Conservation (phyloP, 1,284 basidiomycete genomes). For the Pseudomicrostroma phylloplanum region DNA sequence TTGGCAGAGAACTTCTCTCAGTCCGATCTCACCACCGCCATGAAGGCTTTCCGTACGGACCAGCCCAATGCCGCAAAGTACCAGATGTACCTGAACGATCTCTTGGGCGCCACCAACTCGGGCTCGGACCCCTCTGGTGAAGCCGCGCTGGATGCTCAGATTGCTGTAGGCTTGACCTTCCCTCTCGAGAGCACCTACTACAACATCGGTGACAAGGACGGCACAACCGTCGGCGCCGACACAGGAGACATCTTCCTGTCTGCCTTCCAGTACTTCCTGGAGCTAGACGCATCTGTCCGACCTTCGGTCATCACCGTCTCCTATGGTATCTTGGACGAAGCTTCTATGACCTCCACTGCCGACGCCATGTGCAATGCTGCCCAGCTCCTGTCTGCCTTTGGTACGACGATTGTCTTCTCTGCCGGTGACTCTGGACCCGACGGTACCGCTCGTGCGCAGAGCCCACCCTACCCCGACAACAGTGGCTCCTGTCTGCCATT, state of each 20-base stretch:
- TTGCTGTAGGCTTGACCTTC: not conserved
- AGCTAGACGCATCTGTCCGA: not conserved
- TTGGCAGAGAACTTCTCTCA: slow-evolving; percentile 1
- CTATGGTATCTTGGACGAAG: not conserved
- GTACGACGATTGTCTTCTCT: slow-evolving; percentile 57
- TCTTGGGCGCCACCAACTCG: not conserved
- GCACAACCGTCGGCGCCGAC: not conserved
- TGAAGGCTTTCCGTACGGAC: not conserved
- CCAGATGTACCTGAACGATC: not conserved
- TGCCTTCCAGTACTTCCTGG: slow-evolving; percentile 1
- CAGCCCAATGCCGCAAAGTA: slow-evolving; percentile 1
- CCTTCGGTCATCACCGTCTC: not conserved
- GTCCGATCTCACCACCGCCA: not conserved
- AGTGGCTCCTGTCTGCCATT: slow-evolving; percentile 12
- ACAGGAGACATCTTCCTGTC: slow-evolving; percentile 2
- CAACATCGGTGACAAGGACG: slow-evolving; percentile 1
- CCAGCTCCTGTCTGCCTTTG: slow-evolving; percentile 25
- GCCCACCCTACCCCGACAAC: slow-evolving; percentile 54
- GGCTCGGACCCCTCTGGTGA: not conserved
- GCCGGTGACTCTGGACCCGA: slow-evolving; percentile 47
- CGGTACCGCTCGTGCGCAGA: slow-evolving; percentile 51
- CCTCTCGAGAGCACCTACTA: slow-evolving; percentile 5
- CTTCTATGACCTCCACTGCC: not conserved
- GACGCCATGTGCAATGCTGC: slow-evolving; percentile 5
- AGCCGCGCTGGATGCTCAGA: not conserved